A percentile compares a stretch with the other conserved stretches of the same genome.
These are phyloP conservation scores for Boletus speciosus DNA, from an alignment of 768 basidiomycete genomes.

Conservation along the genomic window DNA sequence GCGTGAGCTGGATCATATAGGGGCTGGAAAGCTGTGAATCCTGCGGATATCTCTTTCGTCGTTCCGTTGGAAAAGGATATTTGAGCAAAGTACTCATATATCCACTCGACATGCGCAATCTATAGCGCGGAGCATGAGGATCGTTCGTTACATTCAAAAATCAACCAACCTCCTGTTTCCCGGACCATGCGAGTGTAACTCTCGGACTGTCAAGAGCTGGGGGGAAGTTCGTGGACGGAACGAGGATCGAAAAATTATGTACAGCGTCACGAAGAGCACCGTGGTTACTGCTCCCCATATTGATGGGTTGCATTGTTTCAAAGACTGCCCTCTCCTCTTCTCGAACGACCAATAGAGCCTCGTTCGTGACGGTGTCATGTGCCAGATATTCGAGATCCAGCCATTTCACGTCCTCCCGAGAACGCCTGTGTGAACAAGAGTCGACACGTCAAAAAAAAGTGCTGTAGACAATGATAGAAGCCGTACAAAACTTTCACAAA, in stretches of 20 bases:
- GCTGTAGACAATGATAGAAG: not conserved
- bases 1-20: not conserved
- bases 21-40: constrained; percentile 17
- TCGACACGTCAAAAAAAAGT: too few species aligned
- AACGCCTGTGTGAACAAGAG: not conserved
- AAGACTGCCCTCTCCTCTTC: not conserved
- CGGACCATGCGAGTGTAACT: rapidly evolving
- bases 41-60: constrained; percentile 11
- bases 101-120: constrained; percentile 2
- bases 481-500: constrained; percentile 11
- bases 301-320: not conserved
- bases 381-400: not conserved
- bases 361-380: not conserved
- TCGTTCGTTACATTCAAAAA: not conserved
- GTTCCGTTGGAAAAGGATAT: constrained; percentile 17
- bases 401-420: not conserved
- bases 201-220: not conserved
- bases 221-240: not conserved
- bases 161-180: not conserved
- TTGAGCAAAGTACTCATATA: constrained; percentile 20
- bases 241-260: not conserved
- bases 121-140: not conserved
- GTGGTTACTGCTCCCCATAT: not conserved
- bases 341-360: not conserved
- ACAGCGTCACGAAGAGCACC: not conserved